Evolutionary conservation across 2,329 filamentous ascomycete genomes (phyloP).

Genomic region (Ophiostoma ulmi): DNA sequence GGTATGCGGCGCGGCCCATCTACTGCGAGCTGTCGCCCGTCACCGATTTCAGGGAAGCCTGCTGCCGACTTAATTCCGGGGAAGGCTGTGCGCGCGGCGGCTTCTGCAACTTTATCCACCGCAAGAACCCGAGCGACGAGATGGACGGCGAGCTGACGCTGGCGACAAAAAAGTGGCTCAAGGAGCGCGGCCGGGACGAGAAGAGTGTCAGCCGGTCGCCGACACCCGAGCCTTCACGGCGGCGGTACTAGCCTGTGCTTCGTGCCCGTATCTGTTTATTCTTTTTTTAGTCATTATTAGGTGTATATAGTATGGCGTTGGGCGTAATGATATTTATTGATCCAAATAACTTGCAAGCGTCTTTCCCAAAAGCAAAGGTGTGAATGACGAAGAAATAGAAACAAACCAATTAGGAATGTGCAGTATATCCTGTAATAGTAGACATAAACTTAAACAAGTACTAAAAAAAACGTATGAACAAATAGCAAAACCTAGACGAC

Average conservation of each 20-base stretch:
- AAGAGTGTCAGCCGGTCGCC: constrained; percentile 77
- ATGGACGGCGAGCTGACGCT: constrained; percentile 82
- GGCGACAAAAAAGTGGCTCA: constrained; percentile 94
- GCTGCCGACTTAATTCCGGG: constrained; percentile 87
- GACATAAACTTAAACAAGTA: no score
- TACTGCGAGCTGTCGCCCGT: constrained; percentile 97
- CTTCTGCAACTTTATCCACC: constrained; percentile 99
- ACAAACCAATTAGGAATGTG: no score
- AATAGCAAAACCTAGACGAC: background rate
- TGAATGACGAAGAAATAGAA: no score
- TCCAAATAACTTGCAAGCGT: background rate
- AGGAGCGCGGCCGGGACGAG: constrained; percentile 74
- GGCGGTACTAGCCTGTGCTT: constrained; percentile 46
- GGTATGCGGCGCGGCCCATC: constrained; percentile 95
- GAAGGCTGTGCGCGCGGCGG: constrained; percentile 94
- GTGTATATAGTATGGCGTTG: constrained; percentile 1
- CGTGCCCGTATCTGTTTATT: background rate
- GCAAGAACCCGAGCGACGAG: constrained; percentile 88
- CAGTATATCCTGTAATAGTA: no score
- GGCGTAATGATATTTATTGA: background rate
- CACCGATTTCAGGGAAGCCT: constrained; percentile 96
- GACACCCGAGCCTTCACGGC: constrained; percentile 75
- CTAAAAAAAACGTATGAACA: background rate
- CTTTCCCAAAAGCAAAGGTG: no score
- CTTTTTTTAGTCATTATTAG: background rate